phyloP scores from a whole-genome alignment of 257 asterid genomes.

The Ocimum tenuiflorum region DNA sequence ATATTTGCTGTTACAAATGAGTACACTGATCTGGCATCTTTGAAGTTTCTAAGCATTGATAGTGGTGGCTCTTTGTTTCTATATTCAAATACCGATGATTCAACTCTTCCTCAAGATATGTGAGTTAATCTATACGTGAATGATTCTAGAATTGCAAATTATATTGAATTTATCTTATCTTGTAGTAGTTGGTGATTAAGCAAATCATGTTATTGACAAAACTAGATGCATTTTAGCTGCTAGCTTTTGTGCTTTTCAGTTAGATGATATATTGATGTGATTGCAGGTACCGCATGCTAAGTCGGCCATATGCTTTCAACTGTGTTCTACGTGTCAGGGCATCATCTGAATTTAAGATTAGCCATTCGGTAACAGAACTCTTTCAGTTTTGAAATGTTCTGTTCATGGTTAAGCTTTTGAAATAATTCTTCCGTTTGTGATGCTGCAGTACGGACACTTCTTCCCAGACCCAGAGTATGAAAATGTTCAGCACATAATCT shows the following conservation, averaged over 20 bases:
- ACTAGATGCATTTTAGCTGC: not conserved
- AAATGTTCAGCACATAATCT: conserved; percentile 91
- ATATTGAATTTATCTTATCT: not conserved
- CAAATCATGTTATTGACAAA: conserved; percentile 4
- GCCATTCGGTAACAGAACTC: conserved; percentile 63
- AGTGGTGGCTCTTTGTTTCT: conserved; percentile 97
- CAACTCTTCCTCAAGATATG: conserved; percentile 99
- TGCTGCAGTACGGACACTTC: conserved; percentile 93
- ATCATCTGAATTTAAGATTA: conserved; percentile 80
- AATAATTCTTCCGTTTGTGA: conserved; percentile 24
- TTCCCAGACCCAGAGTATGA: conserved; percentile 97
- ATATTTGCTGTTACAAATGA: conserved; percentile 96
- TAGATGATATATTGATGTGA: conserved; percentile 30
- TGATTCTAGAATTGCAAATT: conserved; percentile 15
- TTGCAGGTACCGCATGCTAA: conserved; percentile 96
- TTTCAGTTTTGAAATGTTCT: conserved; percentile 4
- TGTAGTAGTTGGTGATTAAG: conserved; percentile 2
- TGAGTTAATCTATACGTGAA: conserved; percentile 39
- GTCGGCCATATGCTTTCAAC: conserved; percentile 90
- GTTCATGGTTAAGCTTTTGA: conserved; percentile 7
- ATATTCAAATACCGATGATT: conserved; percentile 86
- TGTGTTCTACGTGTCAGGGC: conserved; percentile 90
- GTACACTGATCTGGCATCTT: conserved; percentile 95
- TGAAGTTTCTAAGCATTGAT: conserved; percentile 94
- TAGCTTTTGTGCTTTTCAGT: not conserved